Percentiles rank a stretch among this genome's conserved stretches.
Conservation (phyloP, 208 protist genomes). For the Acanthamoeba royreba region DNA sequence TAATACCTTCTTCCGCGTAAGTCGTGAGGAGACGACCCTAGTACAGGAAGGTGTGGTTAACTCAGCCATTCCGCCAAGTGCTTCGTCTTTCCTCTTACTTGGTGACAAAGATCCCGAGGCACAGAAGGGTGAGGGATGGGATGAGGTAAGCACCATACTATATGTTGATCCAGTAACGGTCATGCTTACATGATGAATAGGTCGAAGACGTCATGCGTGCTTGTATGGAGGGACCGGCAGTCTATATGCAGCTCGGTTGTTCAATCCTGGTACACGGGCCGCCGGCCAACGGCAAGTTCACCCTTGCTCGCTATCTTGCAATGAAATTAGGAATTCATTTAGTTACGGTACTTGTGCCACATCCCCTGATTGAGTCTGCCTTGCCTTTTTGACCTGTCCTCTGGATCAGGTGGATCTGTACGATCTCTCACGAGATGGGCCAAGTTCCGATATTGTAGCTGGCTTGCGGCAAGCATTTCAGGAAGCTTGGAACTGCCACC, state of each 20-base stretch:
- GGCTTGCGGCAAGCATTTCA: background rate
- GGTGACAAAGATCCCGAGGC: background rate
- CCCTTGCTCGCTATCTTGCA: constrained; percentile 4
- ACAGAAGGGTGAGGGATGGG: background rate
- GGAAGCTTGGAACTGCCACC: background rate
- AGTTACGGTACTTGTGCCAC: background rate
- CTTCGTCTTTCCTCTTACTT: background rate
- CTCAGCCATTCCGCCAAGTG: background rate
- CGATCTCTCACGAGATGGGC: background rate
- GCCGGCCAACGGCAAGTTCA: constrained; percentile 32
- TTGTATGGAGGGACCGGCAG: background rate
- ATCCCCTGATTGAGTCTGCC: background rate
- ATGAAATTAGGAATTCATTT: constrained; percentile 31
- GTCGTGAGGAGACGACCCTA: background rate
- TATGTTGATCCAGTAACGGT: no score
- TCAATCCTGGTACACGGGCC: constrained; percentile 37
- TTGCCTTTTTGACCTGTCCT: background rate
- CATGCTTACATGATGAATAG: background rate
- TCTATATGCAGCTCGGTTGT: background rate
- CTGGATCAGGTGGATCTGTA: constrained; percentile 25
- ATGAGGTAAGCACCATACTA: background rate
- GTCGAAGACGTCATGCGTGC: background rate
- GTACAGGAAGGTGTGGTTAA: constrained; percentile 33
- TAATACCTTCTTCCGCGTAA: constrained; percentile 2
- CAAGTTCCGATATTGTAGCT: background rate